Conservation (phyloP, 2,329 filamentous ascomycete genomes). For the Arthroderma uncinatum region DNA sequence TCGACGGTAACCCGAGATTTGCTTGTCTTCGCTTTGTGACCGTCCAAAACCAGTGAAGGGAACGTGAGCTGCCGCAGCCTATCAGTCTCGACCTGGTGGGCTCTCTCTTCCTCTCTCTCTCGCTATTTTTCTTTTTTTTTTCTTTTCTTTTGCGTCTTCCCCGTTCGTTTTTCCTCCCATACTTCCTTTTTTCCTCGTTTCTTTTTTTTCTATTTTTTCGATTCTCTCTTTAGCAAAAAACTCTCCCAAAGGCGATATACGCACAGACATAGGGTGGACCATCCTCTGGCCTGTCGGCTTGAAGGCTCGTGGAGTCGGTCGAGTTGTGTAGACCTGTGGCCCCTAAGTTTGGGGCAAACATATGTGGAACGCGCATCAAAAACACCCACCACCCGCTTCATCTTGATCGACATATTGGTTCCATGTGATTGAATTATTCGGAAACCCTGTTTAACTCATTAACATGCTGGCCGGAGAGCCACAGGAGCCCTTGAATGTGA, state of each 20-base stretch:
- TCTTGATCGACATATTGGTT: conserved; percentile 3
- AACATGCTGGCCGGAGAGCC: background rate
- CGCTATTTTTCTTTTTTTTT: background rate
- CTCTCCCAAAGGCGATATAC: background rate
- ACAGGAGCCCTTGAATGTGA: conserved; percentile 3
- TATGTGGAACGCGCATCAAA: conserved; percentile 4
- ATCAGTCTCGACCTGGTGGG: background rate
- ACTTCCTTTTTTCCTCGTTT: background rate
- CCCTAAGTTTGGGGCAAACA: conserved; percentile 1
- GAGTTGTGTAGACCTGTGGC: background rate
- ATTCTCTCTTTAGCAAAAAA: background rate
- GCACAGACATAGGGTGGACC: conserved; percentile 1
- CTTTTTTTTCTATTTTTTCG: background rate
- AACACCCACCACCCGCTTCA: background rate
- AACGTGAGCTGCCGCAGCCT: background rate
- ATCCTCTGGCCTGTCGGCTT: background rate
- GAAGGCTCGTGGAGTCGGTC: background rate
- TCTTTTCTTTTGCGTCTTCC: background rate
- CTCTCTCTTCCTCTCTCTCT: background rate
- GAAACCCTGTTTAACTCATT: conserved; percentile 4
- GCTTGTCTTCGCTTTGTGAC: background rate
- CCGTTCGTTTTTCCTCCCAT: background rate
- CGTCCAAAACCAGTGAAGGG: background rate
- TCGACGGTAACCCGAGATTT: background rate
- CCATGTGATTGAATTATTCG: conserved; percentile 6